Base-by-base conservation (phyloP, 768 basidiomycete genomes). In the Psilocybe cubensis region DNA sequence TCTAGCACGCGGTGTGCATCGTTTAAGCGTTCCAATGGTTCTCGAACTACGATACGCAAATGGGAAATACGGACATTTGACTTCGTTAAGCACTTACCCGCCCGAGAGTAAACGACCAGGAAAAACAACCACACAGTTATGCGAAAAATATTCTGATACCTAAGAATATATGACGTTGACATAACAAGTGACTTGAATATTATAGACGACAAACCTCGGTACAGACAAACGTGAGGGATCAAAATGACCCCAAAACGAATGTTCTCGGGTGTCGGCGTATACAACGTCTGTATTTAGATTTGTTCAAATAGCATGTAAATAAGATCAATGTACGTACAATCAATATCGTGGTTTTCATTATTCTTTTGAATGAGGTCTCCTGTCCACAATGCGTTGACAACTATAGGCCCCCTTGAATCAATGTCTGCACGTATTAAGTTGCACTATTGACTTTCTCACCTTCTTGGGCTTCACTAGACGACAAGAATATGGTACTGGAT, bases 101-200 rank as follows among this genome's bases (percentile, higher is more conserved):
- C 91, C 76, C 89, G 89, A 2, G 92, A 94, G 68, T 94, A 96
- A 3, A 86, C 83, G 18, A 82, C 76, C 29, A 96, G 80, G 72
- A 94, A 90, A 63, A 89, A 78, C 21, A 92, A 66, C 92, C 91
- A 94, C 29, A 93, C 77, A 5, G 79, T 52, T 51, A 94, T 86
- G 43, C 92, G 86, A 67, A 95, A 87, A 49, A 86, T 78, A 62
- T 93, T 95, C 69, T 96, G 95, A 69, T 96, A 96, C 52, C 92
- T 88, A 50, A 18, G 47, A 14, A 35, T 63, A 58, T 33, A 56
- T 54, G 44, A 48, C 31, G 56, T 45, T 29, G 20, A 33, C 50
- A 46, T 18, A 18, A 12, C 4, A 52, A 21, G n/a, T n/a, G n/a
- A n/a, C n/a, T n/a, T n/a, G n/a, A n/a, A n/a, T n/a, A n/a, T n/a